A percentile compares a stretch with the other conserved stretches of the same genome.
These are phyloP conservation scores for Auriscalpium orientale DNA, from an alignment of 768 basidiomycete species.

Conservation along the genomic window DNA sequence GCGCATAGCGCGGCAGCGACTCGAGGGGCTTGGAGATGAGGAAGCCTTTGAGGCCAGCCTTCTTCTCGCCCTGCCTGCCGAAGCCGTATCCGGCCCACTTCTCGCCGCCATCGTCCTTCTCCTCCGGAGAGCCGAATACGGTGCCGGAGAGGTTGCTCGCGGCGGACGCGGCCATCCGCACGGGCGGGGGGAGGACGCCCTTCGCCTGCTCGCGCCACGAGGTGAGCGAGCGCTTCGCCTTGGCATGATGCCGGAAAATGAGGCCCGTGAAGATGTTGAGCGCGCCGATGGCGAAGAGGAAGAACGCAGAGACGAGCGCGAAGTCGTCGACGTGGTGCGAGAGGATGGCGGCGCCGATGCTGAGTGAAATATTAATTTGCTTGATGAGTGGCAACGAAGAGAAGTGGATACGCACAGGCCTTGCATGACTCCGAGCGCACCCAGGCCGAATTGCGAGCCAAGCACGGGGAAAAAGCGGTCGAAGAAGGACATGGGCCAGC, in stretches of 20 bases:
- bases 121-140: not conserved
- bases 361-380: conserved; percentile 19
- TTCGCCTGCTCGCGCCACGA: conserved; percentile 56
- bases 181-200: conserved; percentile 47
- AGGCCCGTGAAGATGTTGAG: conserved; percentile 77
- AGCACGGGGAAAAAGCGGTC: conserved; percentile 81
- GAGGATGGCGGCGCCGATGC: conserved; percentile 64
- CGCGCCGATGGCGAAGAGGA: conserved; percentile 78
- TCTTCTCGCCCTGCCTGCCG: conserved; percentile 68
- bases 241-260: conserved; percentile 65
- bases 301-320: conserved; percentile 77
- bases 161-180: conserved; percentile 8
- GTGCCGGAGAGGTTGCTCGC: conserved; percentile 4
- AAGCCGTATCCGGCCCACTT: conserved; percentile 56
- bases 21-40: conserved; percentile 1
- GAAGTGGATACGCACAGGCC: conserved; percentile 49
- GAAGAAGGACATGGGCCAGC: conserved; percentile 76
- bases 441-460: conserved; percentile 77
- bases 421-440: conserved; percentile 82
- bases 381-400: not conserved
- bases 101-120: not conserved
- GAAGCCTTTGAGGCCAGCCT: conserved; percentile 50
- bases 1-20: not conserved
- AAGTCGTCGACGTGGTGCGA: conserved; percentile 75
- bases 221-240: conserved; percentile 57